phyloP scores from a whole-genome alignment of 306 rosid species.

The Cucurbita pepo region DNA sequence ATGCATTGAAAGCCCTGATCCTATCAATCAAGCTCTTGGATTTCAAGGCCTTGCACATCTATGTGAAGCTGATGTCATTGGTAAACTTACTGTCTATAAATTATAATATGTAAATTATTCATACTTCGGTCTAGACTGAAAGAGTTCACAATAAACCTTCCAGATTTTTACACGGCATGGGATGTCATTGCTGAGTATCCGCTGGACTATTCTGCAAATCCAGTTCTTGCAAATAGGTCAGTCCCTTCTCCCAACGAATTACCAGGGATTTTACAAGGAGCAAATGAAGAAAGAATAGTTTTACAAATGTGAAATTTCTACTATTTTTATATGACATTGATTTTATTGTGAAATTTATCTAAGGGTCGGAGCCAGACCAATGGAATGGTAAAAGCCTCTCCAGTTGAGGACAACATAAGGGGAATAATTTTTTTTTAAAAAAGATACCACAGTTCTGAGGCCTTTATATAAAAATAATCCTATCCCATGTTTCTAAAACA shows the following conservation, averaged over 20 bases:
- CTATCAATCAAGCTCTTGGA: slow-evolving; percentile 64
- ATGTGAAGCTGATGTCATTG: slow-evolving; percentile 85
- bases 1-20: slow-evolving; percentile 76
- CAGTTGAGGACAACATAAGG: neutral
- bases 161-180: slow-evolving; percentile 99
- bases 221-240: slow-evolving; percentile 59
- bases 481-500: neutral
- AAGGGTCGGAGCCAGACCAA: neutral
- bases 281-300: neutral
- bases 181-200: slow-evolving; percentile 57
- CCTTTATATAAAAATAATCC: neutral
- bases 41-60: slow-evolving; percentile 90
- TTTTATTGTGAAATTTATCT: neutral
- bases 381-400: neutral
- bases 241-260: slow-evolving; percentile 10
- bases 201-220: slow-evolving; percentile 38
- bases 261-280: neutral
- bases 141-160: neutral
- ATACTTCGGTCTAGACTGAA: neutral
- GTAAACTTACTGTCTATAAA: slow-evolving; percentile 26
- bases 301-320: neutral
- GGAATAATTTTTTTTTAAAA: neutral
- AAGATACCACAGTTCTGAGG: neutral
- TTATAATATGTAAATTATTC: neutral
- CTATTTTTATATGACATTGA: neutral